These are phyloP conservation scores for Mangifera indica DNA, from an alignment of 345 rosid genomes.

Conservation along the genomic window DNA sequence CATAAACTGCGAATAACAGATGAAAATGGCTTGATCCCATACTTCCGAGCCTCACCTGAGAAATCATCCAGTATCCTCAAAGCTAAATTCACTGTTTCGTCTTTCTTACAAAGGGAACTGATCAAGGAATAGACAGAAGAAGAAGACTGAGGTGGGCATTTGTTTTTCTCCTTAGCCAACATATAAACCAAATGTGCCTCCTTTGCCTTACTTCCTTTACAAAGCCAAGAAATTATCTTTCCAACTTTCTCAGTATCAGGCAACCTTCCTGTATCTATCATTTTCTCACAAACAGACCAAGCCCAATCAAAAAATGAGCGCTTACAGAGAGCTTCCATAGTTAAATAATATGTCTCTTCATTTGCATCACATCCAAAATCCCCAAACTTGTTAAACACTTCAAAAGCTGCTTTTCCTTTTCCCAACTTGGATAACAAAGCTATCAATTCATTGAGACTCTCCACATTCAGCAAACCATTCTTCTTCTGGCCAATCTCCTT, in stretches of 20 bases:
- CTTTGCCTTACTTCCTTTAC: slow-evolving; percentile 56
- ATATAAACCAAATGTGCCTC: slow-evolving; percentile 54
- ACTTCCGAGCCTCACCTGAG: slow-evolving; percentile 45
- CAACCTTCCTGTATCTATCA: slow-evolving; percentile 51
- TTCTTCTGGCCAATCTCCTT: slow-evolving; percentile 51
- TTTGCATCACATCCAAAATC: slow-evolving; percentile 56
- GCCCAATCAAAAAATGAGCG: slow-evolving; percentile 54
- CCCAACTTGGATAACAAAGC: slow-evolving; percentile 66
- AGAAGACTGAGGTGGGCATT: slow-evolving; percentile 39
- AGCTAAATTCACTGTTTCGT: slow-evolving; percentile 64
- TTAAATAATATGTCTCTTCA: slow-evolving; percentile 54
- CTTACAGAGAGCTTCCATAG: slow-evolving; percentile 62
- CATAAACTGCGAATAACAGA: slow-evolving; percentile 66
- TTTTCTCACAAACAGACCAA: slow-evolving; percentile 60
- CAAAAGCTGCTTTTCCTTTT: slow-evolving; percentile 64
- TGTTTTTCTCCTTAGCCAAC: slow-evolving; percentile 48
- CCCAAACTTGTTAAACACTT: slow-evolving; percentile 58
- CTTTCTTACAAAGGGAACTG: slow-evolving; percentile 46
- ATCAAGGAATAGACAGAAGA: slow-evolving; percentile 49
- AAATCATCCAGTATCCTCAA: slow-evolving; percentile 51
- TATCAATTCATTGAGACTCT: slow-evolving; percentile 59
- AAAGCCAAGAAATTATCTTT: slow-evolving; percentile 66
- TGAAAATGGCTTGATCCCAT: slow-evolving; percentile 68
- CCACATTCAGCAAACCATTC: slow-evolving; percentile 37
- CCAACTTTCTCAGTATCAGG: slow-evolving; percentile 54